These are phyloP conservation scores for Serendipita sp. DNA, from an alignment of 768 basidiomycete genomes.

Conservation along the genomic window DNA sequence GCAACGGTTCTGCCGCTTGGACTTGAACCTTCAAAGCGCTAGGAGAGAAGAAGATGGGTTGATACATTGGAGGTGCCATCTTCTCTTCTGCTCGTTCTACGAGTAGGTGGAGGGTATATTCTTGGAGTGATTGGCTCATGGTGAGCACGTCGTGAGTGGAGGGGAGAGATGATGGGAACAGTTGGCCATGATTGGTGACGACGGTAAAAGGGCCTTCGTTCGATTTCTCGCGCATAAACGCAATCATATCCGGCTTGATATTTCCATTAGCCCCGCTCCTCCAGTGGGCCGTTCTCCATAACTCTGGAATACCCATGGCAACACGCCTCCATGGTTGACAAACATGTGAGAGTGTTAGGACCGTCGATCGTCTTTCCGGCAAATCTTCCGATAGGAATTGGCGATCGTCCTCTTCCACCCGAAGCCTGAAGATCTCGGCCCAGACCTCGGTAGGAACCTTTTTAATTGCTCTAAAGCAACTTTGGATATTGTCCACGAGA, in stretches of 20 bases:
- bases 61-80: neutral
- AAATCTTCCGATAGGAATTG: neutral
- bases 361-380: neutral
- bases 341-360: neutral
- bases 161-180: neutral
- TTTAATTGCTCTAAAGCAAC: neutral
- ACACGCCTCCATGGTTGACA: neutral
- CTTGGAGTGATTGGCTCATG: neutral
- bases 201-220: neutral
- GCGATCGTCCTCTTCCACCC: neutral
- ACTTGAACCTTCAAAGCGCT: neutral
- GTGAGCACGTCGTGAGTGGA: neutral
- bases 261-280: neutral
- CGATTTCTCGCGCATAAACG: neutral
- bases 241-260: neutral
- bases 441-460: neutral
- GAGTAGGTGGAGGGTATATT: neutral
- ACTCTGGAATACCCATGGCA: neutral
- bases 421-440: neutral
- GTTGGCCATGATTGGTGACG: neutral
- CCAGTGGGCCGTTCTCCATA: neutral
- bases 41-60: neutral
- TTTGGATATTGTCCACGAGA: neutral
- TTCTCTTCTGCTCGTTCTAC: neutral
- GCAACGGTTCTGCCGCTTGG: neutral